phyloP scores from a whole-genome alignment of 1,284 basidiomycete species.

The Anthracocystis walkeri region DNA sequence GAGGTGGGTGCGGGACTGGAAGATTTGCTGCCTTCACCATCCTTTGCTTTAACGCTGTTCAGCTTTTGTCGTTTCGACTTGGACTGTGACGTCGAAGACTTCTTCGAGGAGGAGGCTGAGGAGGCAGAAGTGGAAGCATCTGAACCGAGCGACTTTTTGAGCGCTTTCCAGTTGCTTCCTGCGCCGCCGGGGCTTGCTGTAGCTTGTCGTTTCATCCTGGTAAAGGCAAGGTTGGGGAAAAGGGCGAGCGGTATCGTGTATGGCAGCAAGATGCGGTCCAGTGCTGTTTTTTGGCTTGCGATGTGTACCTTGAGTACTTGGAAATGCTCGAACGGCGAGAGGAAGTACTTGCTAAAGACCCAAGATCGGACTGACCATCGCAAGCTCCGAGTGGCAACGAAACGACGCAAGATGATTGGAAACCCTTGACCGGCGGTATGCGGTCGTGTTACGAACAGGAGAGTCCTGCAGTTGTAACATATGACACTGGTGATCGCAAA shows the following conservation, averaged over 20 bases:
- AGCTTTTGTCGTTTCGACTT: constrained; percentile 16
- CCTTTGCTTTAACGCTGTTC: neutral
- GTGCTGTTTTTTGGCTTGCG: neutral
- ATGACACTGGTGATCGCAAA: neutral
- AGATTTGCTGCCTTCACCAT: constrained; percentile 15
- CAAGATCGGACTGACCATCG: constrained; percentile 14
- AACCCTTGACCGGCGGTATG: constrained; percentile 3
- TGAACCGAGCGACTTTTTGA: constrained; percentile 49
- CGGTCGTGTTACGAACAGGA: neutral
- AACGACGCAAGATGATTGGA: constrained; percentile 18
- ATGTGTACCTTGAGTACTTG: neutral
- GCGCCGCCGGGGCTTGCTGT: constrained; percentile 14
- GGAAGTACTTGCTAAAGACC: neutral
- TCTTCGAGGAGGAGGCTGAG: constrained; percentile 2
- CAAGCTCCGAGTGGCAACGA: constrained; percentile 11
- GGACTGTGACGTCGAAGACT: constrained; percentile 4
- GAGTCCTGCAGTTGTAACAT: too few species aligned
- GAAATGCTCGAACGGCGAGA: neutral
- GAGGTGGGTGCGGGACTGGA: constrained; percentile 29
- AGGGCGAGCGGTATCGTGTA: neutral
- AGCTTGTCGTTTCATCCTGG: constrained; percentile 31
- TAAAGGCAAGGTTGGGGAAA: neutral
- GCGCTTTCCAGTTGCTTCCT: constrained; percentile 65
- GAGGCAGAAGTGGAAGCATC: constrained; percentile 23
- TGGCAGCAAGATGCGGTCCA: neutral